A percentile compares a stretch with the other conserved stretches of the same genome.
These are phyloP conservation scores for Diaporthe ilicicola DNA, from an alignment of 2,329 filamentous ascomycete species.

Conservation along the genomic window DNA sequence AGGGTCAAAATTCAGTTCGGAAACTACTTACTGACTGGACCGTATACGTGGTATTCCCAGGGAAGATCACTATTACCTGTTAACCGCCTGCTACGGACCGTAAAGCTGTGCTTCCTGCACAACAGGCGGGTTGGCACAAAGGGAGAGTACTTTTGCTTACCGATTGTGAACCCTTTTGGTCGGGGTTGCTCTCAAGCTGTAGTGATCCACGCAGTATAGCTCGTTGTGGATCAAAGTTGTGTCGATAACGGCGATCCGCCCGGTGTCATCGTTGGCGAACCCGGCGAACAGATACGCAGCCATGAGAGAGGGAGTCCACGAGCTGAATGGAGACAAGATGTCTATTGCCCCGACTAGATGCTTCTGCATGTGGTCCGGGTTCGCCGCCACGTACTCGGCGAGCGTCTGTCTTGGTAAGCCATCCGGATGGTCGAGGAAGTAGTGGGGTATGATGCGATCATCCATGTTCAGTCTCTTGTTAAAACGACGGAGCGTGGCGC, in stretches of 20 bases:
- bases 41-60: slow-evolving; percentile 1
- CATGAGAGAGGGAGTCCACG: slow-evolving; percentile 8
- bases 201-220: slow-evolving; percentile 2
- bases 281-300: neutral
- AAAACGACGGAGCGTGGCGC: neutral
- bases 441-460: slow-evolving; percentile 3
- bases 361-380: slow-evolving; percentile 5
- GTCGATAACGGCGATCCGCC: neutral
- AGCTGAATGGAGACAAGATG: neutral
- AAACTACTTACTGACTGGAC: neutral
- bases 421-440: neutral
- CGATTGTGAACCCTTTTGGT: neutral
- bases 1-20: neutral
- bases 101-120: neutral
- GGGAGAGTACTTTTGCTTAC: neutral
- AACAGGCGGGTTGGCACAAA: neutral
- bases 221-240: slow-evolving; percentile 5
- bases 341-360: neutral
- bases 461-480: neutral
- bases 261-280: neutral
- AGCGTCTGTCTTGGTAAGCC: neutral
- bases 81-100: neutral
- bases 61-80: neutral
- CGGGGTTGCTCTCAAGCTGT: neutral
- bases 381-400: neutral